Evolutionary conservation across 148 eudicot genomes (phyloP).

Genomic region (Rhododendron ferrugineum): DNA sequence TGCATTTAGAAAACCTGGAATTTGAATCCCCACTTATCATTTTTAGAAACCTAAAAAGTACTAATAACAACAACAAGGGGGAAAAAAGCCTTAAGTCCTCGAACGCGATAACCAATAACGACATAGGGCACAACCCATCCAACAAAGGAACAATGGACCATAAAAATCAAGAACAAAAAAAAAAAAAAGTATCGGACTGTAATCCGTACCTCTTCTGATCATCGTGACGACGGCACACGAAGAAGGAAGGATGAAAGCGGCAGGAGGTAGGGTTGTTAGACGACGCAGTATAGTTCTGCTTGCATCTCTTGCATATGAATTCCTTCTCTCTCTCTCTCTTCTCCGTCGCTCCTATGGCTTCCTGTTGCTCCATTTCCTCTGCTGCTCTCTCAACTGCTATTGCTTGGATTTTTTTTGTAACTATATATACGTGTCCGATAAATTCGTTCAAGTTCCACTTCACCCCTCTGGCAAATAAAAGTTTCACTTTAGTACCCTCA

Average conservation of each 20-base stretch:
- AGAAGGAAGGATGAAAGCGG: slow-evolving; percentile 85
- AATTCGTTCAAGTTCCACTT: not conserved
- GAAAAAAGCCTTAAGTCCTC: not conserved
- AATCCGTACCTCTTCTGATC: slow-evolving; percentile 69
- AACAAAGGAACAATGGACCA: not conserved
- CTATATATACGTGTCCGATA: not conserved
- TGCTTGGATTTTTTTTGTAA: not conserved
- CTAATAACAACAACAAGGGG: not conserved
- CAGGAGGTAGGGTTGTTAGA: slow-evolving; percentile 61
- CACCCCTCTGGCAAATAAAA: not conserved
- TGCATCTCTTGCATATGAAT: slow-evolving; percentile 69
- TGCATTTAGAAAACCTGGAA: not conserved
- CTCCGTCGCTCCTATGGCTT: not conserved
- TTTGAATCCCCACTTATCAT: not conserved
- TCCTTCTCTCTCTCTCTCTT: slow-evolving; percentile 14
- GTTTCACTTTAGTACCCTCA: not conserved
- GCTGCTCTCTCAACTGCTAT: not conserved
- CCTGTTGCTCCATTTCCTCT: not conserved
- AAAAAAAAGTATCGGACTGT: not conserved
- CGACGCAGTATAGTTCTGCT: slow-evolving; percentile 33
- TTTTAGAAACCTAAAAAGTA: not conserved
- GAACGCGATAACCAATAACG: not conserved
- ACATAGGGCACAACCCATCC: too few relatives aligned
- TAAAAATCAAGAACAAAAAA: not conserved
- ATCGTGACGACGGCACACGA: slow-evolving; percentile 96